Percentiles rank a stretch among this genome's conserved stretches.
phyloP scores from a whole-genome alignment of 1,139 yeast species.

The Geotrichum phurueaensis region DNA sequence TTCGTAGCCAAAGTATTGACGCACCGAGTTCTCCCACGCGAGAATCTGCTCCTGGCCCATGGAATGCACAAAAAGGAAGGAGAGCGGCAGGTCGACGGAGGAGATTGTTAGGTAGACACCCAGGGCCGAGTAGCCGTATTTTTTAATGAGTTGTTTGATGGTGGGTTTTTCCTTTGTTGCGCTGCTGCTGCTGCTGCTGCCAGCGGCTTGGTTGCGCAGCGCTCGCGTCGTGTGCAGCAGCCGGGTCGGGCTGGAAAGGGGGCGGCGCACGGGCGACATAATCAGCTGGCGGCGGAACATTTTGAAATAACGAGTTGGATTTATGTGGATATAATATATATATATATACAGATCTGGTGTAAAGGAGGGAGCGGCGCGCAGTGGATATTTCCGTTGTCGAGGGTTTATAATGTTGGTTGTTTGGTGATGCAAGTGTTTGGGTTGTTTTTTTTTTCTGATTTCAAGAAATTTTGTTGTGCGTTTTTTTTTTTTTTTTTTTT shows the following conservation, averaged over 20 bases:
- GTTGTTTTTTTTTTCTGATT: too few relatives aligned
- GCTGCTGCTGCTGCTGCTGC: slow-evolving; percentile 5
- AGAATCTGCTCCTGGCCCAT: slow-evolving; percentile 16
- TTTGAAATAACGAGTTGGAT: neutral
- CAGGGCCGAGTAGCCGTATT: slow-evolving; percentile 87
- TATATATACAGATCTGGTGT: too few relatives aligned
- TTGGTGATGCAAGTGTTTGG: too few relatives aligned
- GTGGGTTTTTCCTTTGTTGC: neutral
- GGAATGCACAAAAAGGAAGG: slow-evolving; percentile 59
- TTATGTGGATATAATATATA: too few relatives aligned
- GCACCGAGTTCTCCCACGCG: slow-evolving; percentile 13
- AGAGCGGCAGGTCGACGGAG: slow-evolving; percentile 72
- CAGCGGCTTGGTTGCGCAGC: neutral
- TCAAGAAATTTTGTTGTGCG: too few relatives aligned
- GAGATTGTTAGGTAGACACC: slow-evolving; percentile 74
- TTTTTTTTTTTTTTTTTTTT: too few relatives aligned
- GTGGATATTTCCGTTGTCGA: too few relatives aligned
- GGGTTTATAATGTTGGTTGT: too few relatives aligned
- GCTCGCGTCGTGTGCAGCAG: slow-evolving; percentile 6
- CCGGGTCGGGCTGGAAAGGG: slow-evolving; percentile 1
- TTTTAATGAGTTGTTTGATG: slow-evolving; percentile 65
- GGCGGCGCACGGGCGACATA: neutral
- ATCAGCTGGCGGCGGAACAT: neutral
- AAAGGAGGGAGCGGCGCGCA: too few relatives aligned
- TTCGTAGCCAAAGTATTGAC: slow-evolving; percentile 15